Base-by-base conservation (phyloP, 805 yeast genomes). In the Nakazawaea ishiwadae region DNA sequence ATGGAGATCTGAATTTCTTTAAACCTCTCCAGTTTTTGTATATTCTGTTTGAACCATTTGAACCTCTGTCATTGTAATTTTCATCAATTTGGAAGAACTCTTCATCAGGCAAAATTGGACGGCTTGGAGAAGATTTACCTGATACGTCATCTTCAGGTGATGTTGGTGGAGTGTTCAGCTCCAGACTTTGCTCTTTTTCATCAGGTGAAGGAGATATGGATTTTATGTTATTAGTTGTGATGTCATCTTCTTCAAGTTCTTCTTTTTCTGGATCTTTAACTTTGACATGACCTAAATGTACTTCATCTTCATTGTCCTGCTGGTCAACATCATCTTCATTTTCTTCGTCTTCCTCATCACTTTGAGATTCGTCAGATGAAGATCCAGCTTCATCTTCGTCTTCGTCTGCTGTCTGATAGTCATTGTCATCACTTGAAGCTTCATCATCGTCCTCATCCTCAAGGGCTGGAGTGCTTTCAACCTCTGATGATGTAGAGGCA, bases 11-110 rank as follows among this genome's bases (percentile, higher is more conserved):
- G 30, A 63, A 54, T 3, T 60, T 59, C 11, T 65, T 58, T 40
- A 74, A 63, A 39, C 70, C 73, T n/a, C 75, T 59, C 90, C 96
- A 89, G 44, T 79, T 79, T 58, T 88, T 89, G 44, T 65, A 55
- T 23, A 88, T 81, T 41, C 86, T 68, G 1, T 56, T 61, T 7
- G 83, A 73, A 1, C 63, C 61, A 48, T 79, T 75, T 1, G 87
- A 71, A 2, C 96, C 96, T 35, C 65, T 67, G 55, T 86, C 95
- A 34, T 67, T 59, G 4, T 60, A 46, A 29, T 60, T 51, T 56
- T 84, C 93, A 55, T 78, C 77, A 24, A 82, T 59, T 43, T 67
- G 74, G 56, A 73, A 81, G 51, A 80, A 84, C 34, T 69, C 66
- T 2, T 59, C 49, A 10, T 50, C 50, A n/a, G 63, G 8, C 65